These are phyloP conservation scores for Kalanchoe fedtschenkoi DNA, from an alignment of 164 flowering plant genomes.

Conservation along the genomic window DNA sequence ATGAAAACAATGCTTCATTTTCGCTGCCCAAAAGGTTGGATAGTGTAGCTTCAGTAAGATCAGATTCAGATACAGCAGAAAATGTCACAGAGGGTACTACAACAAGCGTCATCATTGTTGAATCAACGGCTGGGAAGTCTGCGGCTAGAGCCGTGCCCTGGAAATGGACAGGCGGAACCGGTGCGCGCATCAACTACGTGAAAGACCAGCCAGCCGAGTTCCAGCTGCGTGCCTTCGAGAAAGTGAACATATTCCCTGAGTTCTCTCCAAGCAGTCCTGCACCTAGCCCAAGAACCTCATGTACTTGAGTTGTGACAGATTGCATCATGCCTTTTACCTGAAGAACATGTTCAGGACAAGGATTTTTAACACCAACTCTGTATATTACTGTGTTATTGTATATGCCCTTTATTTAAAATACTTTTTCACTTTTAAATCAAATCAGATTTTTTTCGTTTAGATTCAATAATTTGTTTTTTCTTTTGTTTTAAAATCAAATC, in stretches of 20 bases:
- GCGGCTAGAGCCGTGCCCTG: conserved; percentile 41
- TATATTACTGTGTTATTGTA: too few relatives aligned
- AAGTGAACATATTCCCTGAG: conserved; percentile 62
- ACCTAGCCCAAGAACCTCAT: too few relatives aligned
- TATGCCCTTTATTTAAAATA: too few relatives aligned
- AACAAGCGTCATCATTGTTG: conserved; percentile 10
- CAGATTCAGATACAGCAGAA: neutral
- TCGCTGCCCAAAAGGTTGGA: neutral
- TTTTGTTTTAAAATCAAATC: too few relatives aligned
- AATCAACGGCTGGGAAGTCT: conserved; percentile 20
- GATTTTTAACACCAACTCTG: too few relatives aligned
- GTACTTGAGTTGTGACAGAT: too few relatives aligned
- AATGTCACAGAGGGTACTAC: neutral
- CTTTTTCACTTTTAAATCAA: too few relatives aligned
- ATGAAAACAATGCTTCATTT: conserved; percentile 1
- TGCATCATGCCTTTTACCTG: too few relatives aligned
- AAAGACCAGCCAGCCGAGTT: conserved; percentile 69
- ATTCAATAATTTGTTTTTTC: too few relatives aligned
- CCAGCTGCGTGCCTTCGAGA: conserved; percentile 64
- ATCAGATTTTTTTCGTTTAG: too few relatives aligned
- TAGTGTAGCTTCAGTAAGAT: neutral
- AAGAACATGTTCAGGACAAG: too few relatives aligned
- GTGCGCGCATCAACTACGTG: conserved; percentile 82
- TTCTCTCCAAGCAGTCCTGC: conserved; percentile 16
- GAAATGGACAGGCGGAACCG: conserved; percentile 75